Evolutionary conservation across 2,329 filamentous ascomycete species (phyloP).

Genomic region (Fusarium abutilonis): DNA sequence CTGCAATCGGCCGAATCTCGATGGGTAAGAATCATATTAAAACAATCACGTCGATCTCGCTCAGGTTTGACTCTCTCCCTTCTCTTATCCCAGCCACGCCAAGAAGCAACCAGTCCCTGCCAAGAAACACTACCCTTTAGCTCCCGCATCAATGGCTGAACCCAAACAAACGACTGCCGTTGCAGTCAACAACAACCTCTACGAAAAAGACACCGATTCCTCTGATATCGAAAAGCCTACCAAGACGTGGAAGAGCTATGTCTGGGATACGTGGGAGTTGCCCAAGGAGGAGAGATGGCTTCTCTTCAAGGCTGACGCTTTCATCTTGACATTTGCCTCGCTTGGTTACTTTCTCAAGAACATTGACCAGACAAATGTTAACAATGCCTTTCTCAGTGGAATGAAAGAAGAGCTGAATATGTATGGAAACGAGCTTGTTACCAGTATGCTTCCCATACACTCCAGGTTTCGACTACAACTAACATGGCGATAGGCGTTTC

Average conservation of each 20-base stretch:
- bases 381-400: slow-evolving; percentile 48
- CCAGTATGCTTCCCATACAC: slow-evolving; percentile 13
- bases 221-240: background rate
- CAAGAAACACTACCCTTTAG: background rate
- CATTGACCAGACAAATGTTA: slow-evolving; percentile 54
- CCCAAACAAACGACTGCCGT: background rate
- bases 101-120: slow-evolving; percentile 1
- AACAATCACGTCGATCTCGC: background rate
- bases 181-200: background rate
- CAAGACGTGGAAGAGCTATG: slow-evolving; percentile 49
- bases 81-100: background rate
- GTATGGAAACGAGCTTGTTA: slow-evolving; percentile 39
- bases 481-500: slow-evolving; percentile 12
- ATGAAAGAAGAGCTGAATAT: slow-evolving; percentile 40
- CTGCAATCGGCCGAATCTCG: slow-evolving; percentile 6
- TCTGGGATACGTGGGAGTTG: slow-evolving; percentile 52
- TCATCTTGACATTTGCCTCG: slow-evolving; percentile 49
- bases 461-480: background rate
- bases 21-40: background rate
- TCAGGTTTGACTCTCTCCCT: background rate
- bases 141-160: slow-evolving; percentile 7
- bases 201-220: slow-evolving; percentile 6
- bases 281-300: slow-evolving; percentile 47
- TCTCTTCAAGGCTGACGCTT: slow-evolving; percentile 50
- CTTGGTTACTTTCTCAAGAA: slow-evolving; percentile 50